Percentiles rank a stretch among this genome's conserved stretches.
phyloP scores from a whole-genome alignment of 768 basidiomycete species.

The Rhodotorula sphaerocarpa region DNA sequence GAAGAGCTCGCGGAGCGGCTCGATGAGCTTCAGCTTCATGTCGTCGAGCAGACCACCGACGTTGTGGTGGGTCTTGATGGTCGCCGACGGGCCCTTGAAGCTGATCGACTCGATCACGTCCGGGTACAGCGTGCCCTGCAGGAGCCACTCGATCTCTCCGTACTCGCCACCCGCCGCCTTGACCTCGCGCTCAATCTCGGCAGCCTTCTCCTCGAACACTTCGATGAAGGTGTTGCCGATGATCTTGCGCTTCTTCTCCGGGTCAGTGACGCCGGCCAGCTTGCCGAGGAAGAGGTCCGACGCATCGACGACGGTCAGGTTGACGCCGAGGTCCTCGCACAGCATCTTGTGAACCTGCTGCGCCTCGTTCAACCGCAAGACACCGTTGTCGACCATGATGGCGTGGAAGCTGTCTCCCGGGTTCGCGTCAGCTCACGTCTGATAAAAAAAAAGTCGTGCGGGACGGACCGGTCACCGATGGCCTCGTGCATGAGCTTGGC shows the following conservation, averaged over 20 bases:
- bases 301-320: slow-evolving; percentile 89
- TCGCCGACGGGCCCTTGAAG: slow-evolving; percentile 97
- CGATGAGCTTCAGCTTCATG: slow-evolving; percentile 98
- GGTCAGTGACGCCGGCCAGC: slow-evolving; percentile 86
- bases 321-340: slow-evolving; percentile 84
- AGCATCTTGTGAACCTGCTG: slow-evolving; percentile 87
- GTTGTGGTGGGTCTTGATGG: slow-evolving; percentile 99
- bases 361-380: slow-evolving; percentile 83
- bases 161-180: slow-evolving; percentile 41
- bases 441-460: neutral
- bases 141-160: slow-evolving; percentile 93
- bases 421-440: neutral
- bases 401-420: slow-evolving; percentile 76
- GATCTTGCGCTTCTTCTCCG: slow-evolving; percentile 92
- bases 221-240: slow-evolving; percentile 99
- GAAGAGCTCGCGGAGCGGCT: slow-evolving; percentile 93
- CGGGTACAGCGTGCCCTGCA: slow-evolving; percentile 96
- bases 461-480: slow-evolving; percentile 78
- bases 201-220: slow-evolving; percentile 89
- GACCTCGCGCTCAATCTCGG: slow-evolving; percentile 53
- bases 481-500: slow-evolving; percentile 99
- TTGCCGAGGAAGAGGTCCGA: slow-evolving; percentile 84
- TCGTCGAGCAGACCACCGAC: slow-evolving; percentile 91
- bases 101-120: slow-evolving; percentile 99
- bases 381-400: slow-evolving; percentile 99